A percentile compares a stretch with the other conserved stretches of the same genome.
phyloP scores from a whole-genome alignment of 2,329 filamentous ascomycete species.

The Bipolaris cookei region DNA sequence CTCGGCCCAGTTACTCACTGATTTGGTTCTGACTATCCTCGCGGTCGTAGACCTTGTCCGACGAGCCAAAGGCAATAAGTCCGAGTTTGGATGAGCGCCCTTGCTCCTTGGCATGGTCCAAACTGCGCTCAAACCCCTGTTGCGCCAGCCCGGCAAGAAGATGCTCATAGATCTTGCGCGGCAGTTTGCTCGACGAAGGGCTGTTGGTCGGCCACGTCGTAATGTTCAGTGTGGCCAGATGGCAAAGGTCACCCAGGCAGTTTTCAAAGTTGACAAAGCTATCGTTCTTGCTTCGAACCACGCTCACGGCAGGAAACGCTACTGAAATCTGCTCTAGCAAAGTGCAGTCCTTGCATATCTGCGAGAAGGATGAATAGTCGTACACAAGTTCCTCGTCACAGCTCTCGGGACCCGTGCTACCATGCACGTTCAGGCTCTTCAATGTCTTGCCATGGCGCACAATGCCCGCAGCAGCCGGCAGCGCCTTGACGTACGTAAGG shows the following conservation, averaged over 20 bases:
- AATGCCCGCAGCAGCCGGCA: slow-evolving; percentile 54
- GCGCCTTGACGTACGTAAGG: slow-evolving; percentile 49
- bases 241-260: slow-evolving; percentile 47
- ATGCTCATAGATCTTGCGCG: slow-evolving; percentile 54
- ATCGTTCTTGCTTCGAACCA: slow-evolving; percentile 51
- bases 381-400: slow-evolving; percentile 54
- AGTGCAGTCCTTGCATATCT: slow-evolving; percentile 55
- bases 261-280: slow-evolving; percentile 54
- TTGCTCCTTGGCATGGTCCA: slow-evolving; percentile 35
- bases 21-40: slow-evolving; percentile 56
- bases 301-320: slow-evolving; percentile 55
- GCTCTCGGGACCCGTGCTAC: slow-evolving; percentile 44
- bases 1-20: slow-evolving; percentile 21
- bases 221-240: slow-evolving; percentile 56
- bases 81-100: slow-evolving; percentile 47
- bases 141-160: slow-evolving; percentile 52
- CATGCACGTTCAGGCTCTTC: slow-evolving; percentile 54
- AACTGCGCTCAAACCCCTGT: slow-evolving; percentile 45
- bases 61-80: slow-evolving; percentile 56
- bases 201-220: slow-evolving; percentile 57
- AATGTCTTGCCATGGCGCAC: slow-evolving; percentile 55
- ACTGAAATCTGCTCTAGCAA: slow-evolving; percentile 55
- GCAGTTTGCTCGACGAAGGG: slow-evolving; percentile 50
- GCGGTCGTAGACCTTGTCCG: slow-evolving; percentile 56
- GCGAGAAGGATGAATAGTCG: slow-evolving; percentile 52